Base-by-base conservation (phyloP, 176 grass and related monocot genomes). In the Cocos nucifera region DNA sequence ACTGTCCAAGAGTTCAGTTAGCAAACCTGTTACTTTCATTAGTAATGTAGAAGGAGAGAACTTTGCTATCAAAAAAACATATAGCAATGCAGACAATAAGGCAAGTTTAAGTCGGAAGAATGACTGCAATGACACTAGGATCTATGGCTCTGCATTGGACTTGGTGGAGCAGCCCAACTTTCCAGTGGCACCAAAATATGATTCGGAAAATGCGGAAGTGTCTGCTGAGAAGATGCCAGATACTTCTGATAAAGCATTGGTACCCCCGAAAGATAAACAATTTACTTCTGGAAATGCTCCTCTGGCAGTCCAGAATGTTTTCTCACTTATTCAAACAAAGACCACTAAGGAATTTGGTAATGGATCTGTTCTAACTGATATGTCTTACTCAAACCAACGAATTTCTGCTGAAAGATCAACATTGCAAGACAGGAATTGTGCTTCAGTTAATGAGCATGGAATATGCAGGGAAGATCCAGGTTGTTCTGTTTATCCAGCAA, bases 391-490 rank as follows among this genome's bases (percentile, higher is more conserved):
- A 64, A 71, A 56, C 19, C 63, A 72, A 51, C 22, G 29, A 65
- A 71, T 23, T 19, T 59, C 78, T 72, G 23, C 62, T 32, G 58
- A 82, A 50, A 59, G 58, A 35, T 62, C 70, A 66, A 53, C 48
- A 69, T 3, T 17, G 61, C 61, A 72, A 73, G 63, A 70, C 54
- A 22, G 48, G 0, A 58, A 50, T 57, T 73, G 55, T 4, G 19
- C 57, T 63, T 79, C 79, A 75, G 56, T 18, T 54, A 75, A 49
- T 75, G 72, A 58, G 64, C 59, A 71, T 75, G 57, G 61, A 53
- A 75, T 39, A 21, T 51, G 55, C 25, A 78, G 66, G 62, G 65
- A 64, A 72, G 67, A 57, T 75, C 59, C 51, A 18, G 26, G 29
- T 54, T 67, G 52, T 24, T 59, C 73, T 20, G n/a, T 22, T 35